Evolutionary conservation across 306 rosid genomes (phyloP).

Genomic region (Castanea mollissima): DNA sequence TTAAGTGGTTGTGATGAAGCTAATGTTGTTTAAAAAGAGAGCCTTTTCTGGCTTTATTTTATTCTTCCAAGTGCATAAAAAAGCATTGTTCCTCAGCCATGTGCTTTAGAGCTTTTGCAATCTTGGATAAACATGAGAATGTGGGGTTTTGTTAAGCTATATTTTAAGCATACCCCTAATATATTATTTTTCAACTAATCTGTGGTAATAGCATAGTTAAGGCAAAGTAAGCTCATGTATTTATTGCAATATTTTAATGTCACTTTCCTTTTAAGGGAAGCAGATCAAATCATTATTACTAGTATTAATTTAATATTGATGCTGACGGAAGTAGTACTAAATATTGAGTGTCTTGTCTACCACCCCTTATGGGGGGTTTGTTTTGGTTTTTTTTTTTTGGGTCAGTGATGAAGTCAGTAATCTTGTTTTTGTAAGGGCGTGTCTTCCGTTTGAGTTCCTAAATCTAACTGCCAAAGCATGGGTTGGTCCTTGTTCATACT

Average conservation of each 20-base stretch:
- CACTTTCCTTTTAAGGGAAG: constrained; percentile 67
- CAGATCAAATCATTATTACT: constrained; percentile 8
- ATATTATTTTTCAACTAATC: not conserved
- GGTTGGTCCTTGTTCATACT: not conserved
- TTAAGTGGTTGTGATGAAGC: constrained; percentile 8
- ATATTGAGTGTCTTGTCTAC: constrained; percentile 23
- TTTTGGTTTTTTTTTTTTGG: constrained; percentile 42
- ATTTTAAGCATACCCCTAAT: constrained; percentile 13
- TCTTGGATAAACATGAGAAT: constrained; percentile 8
- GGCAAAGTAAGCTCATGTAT: constrained; percentile 1
- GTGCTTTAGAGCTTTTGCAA: constrained; percentile 23
- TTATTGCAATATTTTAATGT: constrained; percentile 14
- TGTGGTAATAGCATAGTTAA: not conserved
- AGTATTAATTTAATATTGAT: constrained; percentile 8
- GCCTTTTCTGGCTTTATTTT: constrained; percentile 30
- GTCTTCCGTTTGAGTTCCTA: constrained; percentile 7
- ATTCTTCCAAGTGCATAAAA: constrained; percentile 24
- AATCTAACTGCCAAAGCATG: constrained; percentile 19
- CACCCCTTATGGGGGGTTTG: constrained; percentile 38
- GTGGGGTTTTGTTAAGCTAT: constrained; percentile 3
- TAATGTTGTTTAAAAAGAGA: constrained; percentile 37
- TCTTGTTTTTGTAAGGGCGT: constrained; percentile 19
- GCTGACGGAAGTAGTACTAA: constrained; percentile 30
- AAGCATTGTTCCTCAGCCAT: constrained; percentile 19
- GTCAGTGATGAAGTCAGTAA: constrained; percentile 23